These are phyloP conservation scores for Glycine latifolia DNA, from an alignment of 306 rosid species.

Conservation along the genomic window DNA sequence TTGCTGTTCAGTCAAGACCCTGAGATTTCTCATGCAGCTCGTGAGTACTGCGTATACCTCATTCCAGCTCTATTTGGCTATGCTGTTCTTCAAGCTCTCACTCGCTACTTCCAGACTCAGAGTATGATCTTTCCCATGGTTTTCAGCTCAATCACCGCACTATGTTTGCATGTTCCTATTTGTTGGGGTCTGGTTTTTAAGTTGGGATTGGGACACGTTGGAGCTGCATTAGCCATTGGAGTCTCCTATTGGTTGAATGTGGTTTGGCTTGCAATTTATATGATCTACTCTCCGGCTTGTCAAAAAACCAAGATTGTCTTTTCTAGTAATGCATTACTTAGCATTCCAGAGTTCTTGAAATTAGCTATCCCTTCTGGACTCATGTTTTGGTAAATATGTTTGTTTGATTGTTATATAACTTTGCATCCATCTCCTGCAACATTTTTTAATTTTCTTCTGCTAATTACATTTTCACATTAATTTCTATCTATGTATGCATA, in stretches of 20 bases:
- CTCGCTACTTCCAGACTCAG: conserved; percentile 59
- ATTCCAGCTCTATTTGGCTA: conserved; percentile 58
- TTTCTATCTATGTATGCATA: too few species aligned
- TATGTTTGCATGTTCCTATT: conserved; percentile 61
- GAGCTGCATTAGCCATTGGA: conserved; percentile 74
- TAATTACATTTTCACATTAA: too few species aligned
- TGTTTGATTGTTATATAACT: too few species aligned
- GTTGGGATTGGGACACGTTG: conserved; percentile 55
- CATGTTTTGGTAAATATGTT: conserved; percentile 54
- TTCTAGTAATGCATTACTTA: conserved; percentile 51
- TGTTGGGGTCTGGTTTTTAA: conserved; percentile 68
- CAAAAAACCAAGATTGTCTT: conserved; percentile 55
- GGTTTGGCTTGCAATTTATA: conserved; percentile 54
- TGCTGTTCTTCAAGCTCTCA: conserved; percentile 56
- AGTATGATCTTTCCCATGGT: conserved; percentile 63
- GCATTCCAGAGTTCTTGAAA: conserved; percentile 52
- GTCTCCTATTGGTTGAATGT: conserved; percentile 72
- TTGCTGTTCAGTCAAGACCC: conserved; percentile 60
- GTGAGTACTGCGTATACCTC: conserved; percentile 52
- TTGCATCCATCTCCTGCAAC: too few species aligned
- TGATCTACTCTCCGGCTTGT: conserved; percentile 59
- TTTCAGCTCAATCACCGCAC: conserved; percentile 44
- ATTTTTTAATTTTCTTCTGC: too few species aligned
- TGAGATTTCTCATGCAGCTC: conserved; percentile 51
- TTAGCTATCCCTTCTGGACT: conserved; percentile 61